Percentiles rank a stretch among this genome's conserved stretches.
phyloP scores from a whole-genome alignment of 1,284 basidiomycete genomes.

The Agroathelia rolfsii region DNA sequence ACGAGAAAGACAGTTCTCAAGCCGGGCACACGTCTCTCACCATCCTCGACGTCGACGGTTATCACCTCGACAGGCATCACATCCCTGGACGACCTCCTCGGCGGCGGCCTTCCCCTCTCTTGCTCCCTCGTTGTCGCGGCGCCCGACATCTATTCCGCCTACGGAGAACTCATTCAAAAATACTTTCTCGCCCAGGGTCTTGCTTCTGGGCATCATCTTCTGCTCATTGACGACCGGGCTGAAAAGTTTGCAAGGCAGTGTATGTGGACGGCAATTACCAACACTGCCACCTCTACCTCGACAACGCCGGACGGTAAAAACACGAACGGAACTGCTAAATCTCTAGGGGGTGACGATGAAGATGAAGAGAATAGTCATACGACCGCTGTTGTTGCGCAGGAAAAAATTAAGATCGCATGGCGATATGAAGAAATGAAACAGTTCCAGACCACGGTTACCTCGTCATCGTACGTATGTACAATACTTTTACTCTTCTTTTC shows the following conservation, averaged over 20 bases:
- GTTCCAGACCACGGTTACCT: conserved; percentile 76
- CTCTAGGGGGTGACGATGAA: conserved; percentile 25
- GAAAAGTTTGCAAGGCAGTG: conserved; percentile 52
- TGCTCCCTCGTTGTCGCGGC: conserved; percentile 66
- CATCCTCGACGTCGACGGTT: conserved; percentile 48
- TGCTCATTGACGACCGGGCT: conserved; percentile 56
- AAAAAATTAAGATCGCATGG: conserved; percentile 87
- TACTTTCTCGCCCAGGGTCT: conserved; percentile 88
- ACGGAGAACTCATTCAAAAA: conserved; percentile 78
- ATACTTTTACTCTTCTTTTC: conserved; percentile 1
- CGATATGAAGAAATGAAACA: conserved; percentile 87
- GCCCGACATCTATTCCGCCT: conserved; percentile 78
- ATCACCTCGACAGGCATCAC: conserved; percentile 84
- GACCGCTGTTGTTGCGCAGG: conserved; percentile 24
- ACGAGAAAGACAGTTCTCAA: conserved; percentile 30
- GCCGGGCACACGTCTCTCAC: conserved; percentile 57
- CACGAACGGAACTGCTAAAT: conserved; percentile 19
- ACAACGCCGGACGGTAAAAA: conserved; percentile 23
- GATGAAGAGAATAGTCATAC: conserved; percentile 32
- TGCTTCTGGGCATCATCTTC: conserved; percentile 55
- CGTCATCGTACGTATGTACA: conserved; percentile 36
- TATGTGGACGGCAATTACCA: conserved; percentile 62
- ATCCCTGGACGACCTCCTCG: conserved; percentile 92
- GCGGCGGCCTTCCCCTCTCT: conserved; percentile 85
- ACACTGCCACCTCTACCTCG: conserved; percentile 13